phyloP scores from a whole-genome alignment of 805 yeast genomes.

The Spathaspora arborariae region DNA sequence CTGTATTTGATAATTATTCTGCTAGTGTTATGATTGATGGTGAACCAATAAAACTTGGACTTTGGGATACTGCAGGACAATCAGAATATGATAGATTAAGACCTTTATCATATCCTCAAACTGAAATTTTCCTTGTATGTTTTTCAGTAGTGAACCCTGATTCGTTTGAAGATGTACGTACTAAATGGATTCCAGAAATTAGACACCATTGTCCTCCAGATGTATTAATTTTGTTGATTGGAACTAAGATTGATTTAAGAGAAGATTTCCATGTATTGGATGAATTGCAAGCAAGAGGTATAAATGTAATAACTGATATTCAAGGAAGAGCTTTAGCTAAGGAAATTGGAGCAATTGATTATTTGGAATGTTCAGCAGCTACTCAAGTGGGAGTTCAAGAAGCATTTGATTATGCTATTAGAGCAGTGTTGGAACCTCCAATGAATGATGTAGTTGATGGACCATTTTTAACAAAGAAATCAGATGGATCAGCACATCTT shows the following conservation, averaged over 20 bases:
- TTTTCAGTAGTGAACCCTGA: constrained; percentile 80
- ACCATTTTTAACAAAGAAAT: neutral
- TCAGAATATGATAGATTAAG: constrained; percentile 86
- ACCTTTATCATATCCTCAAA: constrained; percentile 88
- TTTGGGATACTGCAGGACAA: constrained; percentile 97
- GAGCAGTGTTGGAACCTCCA: constrained; percentile 59
- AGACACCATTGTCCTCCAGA: constrained; percentile 76
- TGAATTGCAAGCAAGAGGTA: constrained; percentile 59
- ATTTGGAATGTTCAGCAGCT: constrained; percentile 87
- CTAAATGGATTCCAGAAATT: constrained; percentile 79
- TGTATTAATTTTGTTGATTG: constrained; percentile 67
- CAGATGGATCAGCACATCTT: neutral
- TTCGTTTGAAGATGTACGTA: constrained; percentile 74
- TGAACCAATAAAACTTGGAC: constrained; percentile 76
- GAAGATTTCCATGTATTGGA: constrained; percentile 75
- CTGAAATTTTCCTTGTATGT: constrained; percentile 83
- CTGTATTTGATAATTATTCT: constrained; percentile 89
- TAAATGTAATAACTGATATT: constrained; percentile 54
- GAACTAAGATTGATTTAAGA: constrained; percentile 85
- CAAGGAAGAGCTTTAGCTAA: constrained; percentile 68
- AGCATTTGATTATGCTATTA: constrained; percentile 79
- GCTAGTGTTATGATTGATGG: constrained; percentile 81
- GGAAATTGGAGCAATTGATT: constrained; percentile 68
- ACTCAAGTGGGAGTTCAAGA: constrained; percentile 83
- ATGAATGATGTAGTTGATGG: constrained; percentile 7